These are phyloP conservation scores for Escovopsis sp. DNA, from an alignment of 2,329 filamentous ascomycete genomes.

Conservation along the genomic window DNA sequence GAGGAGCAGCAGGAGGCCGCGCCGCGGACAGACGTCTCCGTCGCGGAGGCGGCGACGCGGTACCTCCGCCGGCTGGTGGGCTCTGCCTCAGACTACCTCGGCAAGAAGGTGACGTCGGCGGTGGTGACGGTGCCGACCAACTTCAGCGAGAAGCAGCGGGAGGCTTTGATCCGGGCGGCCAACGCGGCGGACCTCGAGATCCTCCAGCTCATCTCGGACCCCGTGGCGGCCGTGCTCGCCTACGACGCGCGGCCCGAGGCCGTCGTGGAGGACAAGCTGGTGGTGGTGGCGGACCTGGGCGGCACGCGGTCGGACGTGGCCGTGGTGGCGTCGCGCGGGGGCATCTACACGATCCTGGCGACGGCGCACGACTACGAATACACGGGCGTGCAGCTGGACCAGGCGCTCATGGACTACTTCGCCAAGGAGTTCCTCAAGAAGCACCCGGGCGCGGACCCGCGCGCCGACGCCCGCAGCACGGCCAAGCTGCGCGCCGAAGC, in stretches of 20 bases:
- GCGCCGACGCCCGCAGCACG: constrained; percentile 62
- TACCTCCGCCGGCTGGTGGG: constrained; percentile 68
- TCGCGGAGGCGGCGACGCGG: constrained; percentile 70
- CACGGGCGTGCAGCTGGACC: constrained; percentile 70
- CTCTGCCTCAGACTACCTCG: constrained; percentile 82
- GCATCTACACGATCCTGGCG: constrained; percentile 90
- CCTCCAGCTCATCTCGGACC: constrained; percentile 84
- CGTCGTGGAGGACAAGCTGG: constrained; percentile 64
- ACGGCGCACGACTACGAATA: constrained; percentile 94
- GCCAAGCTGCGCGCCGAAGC: constrained; percentile 88
- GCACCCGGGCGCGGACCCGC: constrained; percentile 67
- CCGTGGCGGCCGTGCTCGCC: constrained; percentile 72
- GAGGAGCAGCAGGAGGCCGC: constrained; percentile 8
- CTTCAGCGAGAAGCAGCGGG: constrained; percentile 75
- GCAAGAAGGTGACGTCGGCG: constrained; percentile 85
- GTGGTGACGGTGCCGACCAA: constrained; percentile 91
- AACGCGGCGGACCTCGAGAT: constrained; percentile 73
- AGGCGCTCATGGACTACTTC: constrained; percentile 88
- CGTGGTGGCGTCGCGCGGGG: constrained; percentile 78
- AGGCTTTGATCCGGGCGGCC: constrained; percentile 62
- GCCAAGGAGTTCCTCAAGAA: constrained; percentile 99
- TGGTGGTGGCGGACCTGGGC: constrained; percentile 85
- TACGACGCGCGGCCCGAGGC: constrained; percentile 77
- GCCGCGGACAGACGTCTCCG: constrained; percentile 47
- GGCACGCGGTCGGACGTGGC: constrained; percentile 86